A percentile compares a stretch with the other conserved stretches of the same genome.
These are phyloP conservation scores for Nelumbo lutea DNA, from an alignment of 164 flowering plant species.

Conservation along the genomic window DNA sequence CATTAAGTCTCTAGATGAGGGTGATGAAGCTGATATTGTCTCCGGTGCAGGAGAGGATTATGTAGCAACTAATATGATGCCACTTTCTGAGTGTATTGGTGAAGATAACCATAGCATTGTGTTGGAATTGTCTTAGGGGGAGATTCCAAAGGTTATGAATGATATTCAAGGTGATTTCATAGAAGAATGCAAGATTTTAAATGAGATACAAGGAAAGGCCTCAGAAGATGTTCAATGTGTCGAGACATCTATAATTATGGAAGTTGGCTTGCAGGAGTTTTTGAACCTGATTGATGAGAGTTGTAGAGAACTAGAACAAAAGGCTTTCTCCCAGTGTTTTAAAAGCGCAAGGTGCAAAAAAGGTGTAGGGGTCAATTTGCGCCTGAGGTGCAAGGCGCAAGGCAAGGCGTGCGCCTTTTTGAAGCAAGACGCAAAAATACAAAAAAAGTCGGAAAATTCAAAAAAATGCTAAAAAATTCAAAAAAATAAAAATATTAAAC, in stretches of 20 bases:
- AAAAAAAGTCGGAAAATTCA: no score
- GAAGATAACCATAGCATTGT: conserved; percentile 13
- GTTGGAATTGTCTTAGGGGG: conserved; percentile 15
- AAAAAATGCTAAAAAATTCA: no score
- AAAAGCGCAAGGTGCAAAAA: no score
- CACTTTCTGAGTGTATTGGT: conserved; percentile 16
- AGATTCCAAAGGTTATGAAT: conserved; percentile 20
- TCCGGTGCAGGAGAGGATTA: conserved; percentile 24
- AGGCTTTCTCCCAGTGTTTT: no score
- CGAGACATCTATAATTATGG: conserved; percentile 66
- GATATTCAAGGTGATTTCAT: conserved; percentile 23
- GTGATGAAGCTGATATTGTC: conserved; percentile 15
- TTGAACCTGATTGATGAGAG: conserved; percentile 62
- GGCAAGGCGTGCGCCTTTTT: no score
- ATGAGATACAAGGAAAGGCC: conserved; percentile 18
- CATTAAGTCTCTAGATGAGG: conserved; percentile 23
- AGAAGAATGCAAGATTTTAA: conserved; percentile 20
- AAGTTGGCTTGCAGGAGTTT: conserved; percentile 86
- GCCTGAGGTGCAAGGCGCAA: no score
- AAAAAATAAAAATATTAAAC: no score
- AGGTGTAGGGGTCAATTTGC: no score
- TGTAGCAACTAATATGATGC: conserved; percentile 7
- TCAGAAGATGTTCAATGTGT: conserved; percentile 33
- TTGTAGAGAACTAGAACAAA: no score
- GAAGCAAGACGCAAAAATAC: no score